These are phyloP conservation scores for Scytalidium lignicola DNA, from an alignment of 2,329 filamentous ascomycete species.

Conservation along the genomic window DNA sequence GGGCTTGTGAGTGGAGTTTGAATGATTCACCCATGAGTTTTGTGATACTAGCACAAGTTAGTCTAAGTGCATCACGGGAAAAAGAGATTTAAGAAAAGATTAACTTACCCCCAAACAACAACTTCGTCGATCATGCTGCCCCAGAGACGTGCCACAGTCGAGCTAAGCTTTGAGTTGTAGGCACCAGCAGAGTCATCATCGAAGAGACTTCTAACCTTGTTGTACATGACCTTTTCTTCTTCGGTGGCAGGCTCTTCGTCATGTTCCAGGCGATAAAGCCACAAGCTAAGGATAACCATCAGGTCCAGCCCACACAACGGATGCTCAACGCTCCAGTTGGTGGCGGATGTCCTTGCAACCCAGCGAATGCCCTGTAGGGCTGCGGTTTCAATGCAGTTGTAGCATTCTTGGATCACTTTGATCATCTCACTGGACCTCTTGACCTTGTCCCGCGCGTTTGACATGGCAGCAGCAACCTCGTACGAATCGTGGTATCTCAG, in stretches of 20 bases:
- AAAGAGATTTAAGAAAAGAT: not conserved
- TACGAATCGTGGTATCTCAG: slow-evolving; percentile 95
- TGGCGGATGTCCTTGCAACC: slow-evolving; percentile 95
- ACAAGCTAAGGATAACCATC: slow-evolving; percentile 95
- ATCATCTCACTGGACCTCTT: slow-evolving; percentile 97
- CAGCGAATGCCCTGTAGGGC: slow-evolving; percentile 92
- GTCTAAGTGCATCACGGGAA: slow-evolving; percentile 19
- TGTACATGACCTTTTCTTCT: slow-evolving; percentile 84
- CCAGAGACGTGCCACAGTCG: slow-evolving; percentile 93
- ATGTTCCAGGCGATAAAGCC: slow-evolving; percentile 98
- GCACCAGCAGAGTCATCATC: slow-evolving; percentile 82
- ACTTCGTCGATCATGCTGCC: slow-evolving; percentile 98
- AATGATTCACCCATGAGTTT: slow-evolving; percentile 98
- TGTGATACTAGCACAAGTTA: slow-evolving; percentile 64
- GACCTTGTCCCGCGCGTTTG: slow-evolving; percentile 85
- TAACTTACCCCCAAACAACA: slow-evolving; percentile 95
- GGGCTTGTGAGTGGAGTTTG: slow-evolving; percentile 90
- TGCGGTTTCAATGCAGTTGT: slow-evolving; percentile 94
- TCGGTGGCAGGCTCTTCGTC: slow-evolving; percentile 87
- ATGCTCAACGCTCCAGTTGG: slow-evolving; percentile 98
- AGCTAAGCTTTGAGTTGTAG: slow-evolving; percentile 80
- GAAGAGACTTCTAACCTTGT: slow-evolving; percentile 85
- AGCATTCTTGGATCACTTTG: slow-evolving; percentile 96
- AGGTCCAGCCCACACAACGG: slow-evolving; percentile 93
- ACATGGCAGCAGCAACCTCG: slow-evolving; percentile 96